Evolutionary conservation across 257 asterid species (phyloP).

Genomic region (Catharanthus roseus): DNA sequence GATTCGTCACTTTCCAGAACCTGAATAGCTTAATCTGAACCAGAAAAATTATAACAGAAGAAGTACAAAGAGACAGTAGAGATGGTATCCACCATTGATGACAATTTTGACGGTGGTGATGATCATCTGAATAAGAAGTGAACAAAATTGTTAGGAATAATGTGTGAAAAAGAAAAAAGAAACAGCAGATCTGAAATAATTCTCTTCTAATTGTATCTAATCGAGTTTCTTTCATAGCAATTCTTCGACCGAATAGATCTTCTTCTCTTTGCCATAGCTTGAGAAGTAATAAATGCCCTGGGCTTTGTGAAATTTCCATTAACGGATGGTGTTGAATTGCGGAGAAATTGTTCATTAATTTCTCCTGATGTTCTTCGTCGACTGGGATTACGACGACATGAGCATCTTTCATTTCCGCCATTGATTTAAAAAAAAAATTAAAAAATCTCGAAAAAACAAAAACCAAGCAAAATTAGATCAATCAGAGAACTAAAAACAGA

Average conservation of each 20-base stretch:
- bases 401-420: conserved; percentile 59
- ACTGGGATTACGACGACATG: conserved; percentile 75
- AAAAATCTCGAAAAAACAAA: neutral
- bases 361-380: conserved; percentile 60
- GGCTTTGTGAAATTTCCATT: conserved; percentile 83
- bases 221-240: conserved; percentile 56
- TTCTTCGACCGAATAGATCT: conserved; percentile 47
- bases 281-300: conserved; percentile 89
- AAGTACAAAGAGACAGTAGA: conserved; percentile 35
- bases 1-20: conserved; percentile 69
- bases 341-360: conserved; percentile 20
- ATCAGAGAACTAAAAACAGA: neutral
- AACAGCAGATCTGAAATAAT: conserved; percentile 72
- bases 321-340: conserved; percentile 69
- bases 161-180: conserved; percentile 67
- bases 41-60: conserved; percentile 39
- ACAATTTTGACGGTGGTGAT: conserved; percentile 24
- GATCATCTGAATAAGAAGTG: conserved; percentile 34
- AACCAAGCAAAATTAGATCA: neutral
- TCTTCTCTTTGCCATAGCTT: conserved; percentile 94
- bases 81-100: conserved; percentile 84
- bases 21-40: conserved; percentile 68
- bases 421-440: conserved; percentile 13
- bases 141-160: conserved; percentile 59
- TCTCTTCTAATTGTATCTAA: conserved; percentile 52